A percentile compares a stretch with the other conserved stretches of the same genome.
These are phyloP conservation scores for Fusarium duplospermum DNA, from an alignment of 2,329 filamentous ascomycete genomes.

Conservation along the genomic window DNA sequence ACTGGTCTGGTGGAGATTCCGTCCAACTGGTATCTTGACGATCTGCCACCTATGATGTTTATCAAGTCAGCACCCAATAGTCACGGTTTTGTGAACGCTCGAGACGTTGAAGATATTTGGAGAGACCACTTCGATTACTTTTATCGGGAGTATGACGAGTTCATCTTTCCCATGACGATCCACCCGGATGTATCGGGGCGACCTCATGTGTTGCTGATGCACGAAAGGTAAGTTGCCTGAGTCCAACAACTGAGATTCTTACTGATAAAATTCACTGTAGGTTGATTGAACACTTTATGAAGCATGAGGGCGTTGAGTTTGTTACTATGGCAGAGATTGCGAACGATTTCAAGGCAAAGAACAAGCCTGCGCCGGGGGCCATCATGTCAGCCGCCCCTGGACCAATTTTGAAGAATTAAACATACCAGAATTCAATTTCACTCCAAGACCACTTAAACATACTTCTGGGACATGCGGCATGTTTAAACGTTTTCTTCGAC, in stretches of 20 bases:
- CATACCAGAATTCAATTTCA: no score
- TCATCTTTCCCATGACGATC: conserved; percentile 81
- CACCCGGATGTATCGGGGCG: conserved; percentile 79
- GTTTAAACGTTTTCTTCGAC: not conserved
- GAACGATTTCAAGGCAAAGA: conserved; percentile 78
- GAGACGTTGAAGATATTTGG: conserved; percentile 75
- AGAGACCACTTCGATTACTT: conserved; percentile 78
- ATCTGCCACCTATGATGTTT: conserved; percentile 77
- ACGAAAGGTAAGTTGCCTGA: conserved; percentile 58
- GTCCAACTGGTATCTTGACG: conserved; percentile 69
- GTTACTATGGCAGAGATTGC: conserved; percentile 78
- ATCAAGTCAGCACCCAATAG: conserved; percentile 74
- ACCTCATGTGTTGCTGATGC: conserved; percentile 79
- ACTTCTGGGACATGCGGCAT: not conserved
- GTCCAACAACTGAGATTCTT: not conserved
- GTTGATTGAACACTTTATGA: conserved; percentile 75
- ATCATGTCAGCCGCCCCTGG: conserved; percentile 62
- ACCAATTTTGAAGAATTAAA: not conserved
- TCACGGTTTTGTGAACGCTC: conserved; percentile 69
- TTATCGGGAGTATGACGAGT: conserved; percentile 81
- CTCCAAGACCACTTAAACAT: not conserved
- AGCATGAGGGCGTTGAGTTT: conserved; percentile 70
- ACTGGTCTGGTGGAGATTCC: conserved; percentile 77
- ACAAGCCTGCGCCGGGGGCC: conserved; percentile 66
- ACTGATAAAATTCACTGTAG: not conserved